Base-by-base conservation (phyloP, 1,139 yeast species). In the Meyerozyma carpophila region DNA sequence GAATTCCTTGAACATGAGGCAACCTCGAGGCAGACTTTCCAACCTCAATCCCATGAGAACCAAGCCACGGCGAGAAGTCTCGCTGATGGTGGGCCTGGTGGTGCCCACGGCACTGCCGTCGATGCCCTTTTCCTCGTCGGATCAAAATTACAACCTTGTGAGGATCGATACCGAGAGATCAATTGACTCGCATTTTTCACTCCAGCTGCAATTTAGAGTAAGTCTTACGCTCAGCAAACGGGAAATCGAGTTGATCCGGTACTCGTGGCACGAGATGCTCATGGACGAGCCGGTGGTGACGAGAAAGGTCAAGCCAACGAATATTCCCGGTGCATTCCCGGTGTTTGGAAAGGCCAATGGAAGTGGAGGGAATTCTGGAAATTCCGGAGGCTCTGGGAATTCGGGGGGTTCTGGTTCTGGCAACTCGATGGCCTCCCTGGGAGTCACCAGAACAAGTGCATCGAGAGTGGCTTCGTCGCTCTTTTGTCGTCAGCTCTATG, bases 401-500 rank as follows among this genome's bases (percentile, higher is more conserved):
- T n/a, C 9, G 29, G 11, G 18, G 3, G 18, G 18, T 16, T 16
- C 18, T 16, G 18, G 18, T 16, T 16, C 18, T 16, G 18, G 18
- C 18, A 16, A 16, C 18, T 16, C 18, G 18, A 16, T 16, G 18
- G 3, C 18, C 18, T 16, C 47, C 28, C 26, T 41, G 41, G 36
- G 37, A 37, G 43, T 50, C 41, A 50, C 46, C 39, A 43, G 52
- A 14, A 49, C 57, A 32, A 49, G 56, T n/a, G 59, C 65, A 2
- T 50, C 61, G 32, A 50, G 62, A 2, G 61, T 73, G 32, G 77
- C 80, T 2, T 67, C 75, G 11, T 73, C 81, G 8, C 59, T 77
- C 36, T 78, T 83, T 56, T 79, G 82, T 51, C 75, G 80, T 46
- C 88, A 81, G 60, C 73, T 81, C 52, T 83, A 82, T 61, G 71